Percentiles rank a stretch among this genome's conserved stretches.
These are phyloP conservation scores for Cucumis melo DNA, from an alignment of 306 rosid species.

Conservation along the genomic window DNA sequence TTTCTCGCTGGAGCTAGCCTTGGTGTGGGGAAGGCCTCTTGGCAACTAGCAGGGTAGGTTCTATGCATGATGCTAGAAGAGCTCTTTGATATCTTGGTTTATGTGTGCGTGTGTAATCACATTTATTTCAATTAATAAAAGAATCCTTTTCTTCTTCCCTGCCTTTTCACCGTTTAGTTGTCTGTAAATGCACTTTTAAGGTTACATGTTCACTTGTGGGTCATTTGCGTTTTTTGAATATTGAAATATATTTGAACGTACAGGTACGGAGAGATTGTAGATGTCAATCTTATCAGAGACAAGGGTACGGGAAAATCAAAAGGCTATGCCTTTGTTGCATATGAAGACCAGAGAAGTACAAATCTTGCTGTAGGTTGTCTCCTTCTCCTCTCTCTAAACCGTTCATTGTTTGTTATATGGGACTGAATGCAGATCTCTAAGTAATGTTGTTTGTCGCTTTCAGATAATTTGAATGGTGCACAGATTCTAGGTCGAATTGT, in stretches of 20 bases:
- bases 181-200: background rate
- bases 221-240: background rate
- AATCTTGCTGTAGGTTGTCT: slow-evolving; percentile 68
- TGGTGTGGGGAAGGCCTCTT: background rate
- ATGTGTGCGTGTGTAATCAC: background rate
- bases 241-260: background rate
- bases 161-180: background rate
- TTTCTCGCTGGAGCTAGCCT: background rate
- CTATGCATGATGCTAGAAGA: background rate
- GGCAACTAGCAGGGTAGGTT: no score
- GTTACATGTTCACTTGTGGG: background rate
- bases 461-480: slow-evolving; percentile 88
- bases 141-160: background rate
- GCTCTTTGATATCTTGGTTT: background rate
- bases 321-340: slow-evolving; percentile 84
- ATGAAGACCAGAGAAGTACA: slow-evolving; percentile 89
- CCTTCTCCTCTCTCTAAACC: background rate
- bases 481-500: slow-evolving; percentile 63
- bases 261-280: slow-evolving; percentile 84
- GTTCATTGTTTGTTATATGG: background rate
- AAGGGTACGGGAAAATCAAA: slow-evolving; percentile 83
- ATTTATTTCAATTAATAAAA: background rate
- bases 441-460: background rate
- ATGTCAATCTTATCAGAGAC: slow-evolving; percentile 82
- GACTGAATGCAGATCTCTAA: background rate